Evolutionary conservation across 2,329 filamentous ascomycete genomes (phyloP), one percentile per base, ranked within the genome.

Genomic region (Talaromyces funiculosus): DNA sequence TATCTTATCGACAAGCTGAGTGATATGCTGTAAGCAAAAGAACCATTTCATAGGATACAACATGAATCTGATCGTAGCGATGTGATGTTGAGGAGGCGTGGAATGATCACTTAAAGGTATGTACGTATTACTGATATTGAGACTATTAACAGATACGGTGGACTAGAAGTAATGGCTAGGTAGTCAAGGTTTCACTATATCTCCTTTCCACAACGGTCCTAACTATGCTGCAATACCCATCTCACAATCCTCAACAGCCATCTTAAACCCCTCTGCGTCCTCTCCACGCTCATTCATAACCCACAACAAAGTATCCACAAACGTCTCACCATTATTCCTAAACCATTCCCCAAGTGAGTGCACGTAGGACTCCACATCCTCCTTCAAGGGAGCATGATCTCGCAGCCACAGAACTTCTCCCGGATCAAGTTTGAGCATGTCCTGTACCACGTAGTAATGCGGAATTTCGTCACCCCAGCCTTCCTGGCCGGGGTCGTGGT

Each of bases 401-500:
- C 80, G 80, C 59, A 87, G 69, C 75, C 79, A 83, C 63, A 87
- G 66, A 8, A 86, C 75, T 69, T 86, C 83, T 40, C 79, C 81
- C 0, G 84, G 84, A 61, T 86, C 81, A 38, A 87, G 74, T 71
- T 87, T 87, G 72, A 86, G 75, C 80, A 86, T 85, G 63, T 86
- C 84, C 65, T 87, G 82, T 3, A 87, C 80, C 5, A 86, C 76
- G 64, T 87, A 86, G 68, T 86, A 86, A 63, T 86, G 84, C 14
- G 78, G 76, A 54, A 86, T 83, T 59, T 86, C 84, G 65, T 86
- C 84, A 31, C 84, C 84, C 84, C 84, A 87, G 24, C 84, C 84
- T 69, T 86, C 83, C n/a, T 76, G 74, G 7, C 81, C 82, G 3
- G 81, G 75, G 31, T 84, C 81, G 61, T 83, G 80, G 63, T 74